These are phyloP conservation scores for Fusarium caatingaense DNA, from an alignment of 2,329 filamentous ascomycete species.

Conservation along the genomic window DNA sequence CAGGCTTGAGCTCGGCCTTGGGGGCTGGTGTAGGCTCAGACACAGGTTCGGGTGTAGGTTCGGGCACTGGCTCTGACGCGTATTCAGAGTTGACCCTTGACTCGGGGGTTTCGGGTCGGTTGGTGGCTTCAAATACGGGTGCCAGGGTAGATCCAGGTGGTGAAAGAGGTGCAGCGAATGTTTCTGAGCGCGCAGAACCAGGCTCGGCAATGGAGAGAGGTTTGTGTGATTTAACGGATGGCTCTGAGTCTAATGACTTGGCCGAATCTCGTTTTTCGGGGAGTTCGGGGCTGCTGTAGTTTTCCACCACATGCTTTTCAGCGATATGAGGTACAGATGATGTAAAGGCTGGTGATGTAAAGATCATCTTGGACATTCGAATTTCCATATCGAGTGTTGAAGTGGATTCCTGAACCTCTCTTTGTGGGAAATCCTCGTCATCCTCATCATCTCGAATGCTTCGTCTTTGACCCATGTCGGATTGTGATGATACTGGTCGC, in stretches of 20 bases:
- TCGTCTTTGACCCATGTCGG: conserved; percentile 46
- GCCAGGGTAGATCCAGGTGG: conserved; percentile 1
- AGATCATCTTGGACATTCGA: conserved; percentile 55
- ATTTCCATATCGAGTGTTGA: conserved; percentile 54
- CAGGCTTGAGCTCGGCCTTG: conserved; percentile 38
- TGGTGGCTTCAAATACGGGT: conserved; percentile 18
- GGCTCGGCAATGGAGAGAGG: conserved; percentile 27
- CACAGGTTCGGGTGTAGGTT: conserved; percentile 20
- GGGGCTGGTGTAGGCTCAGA: conserved; percentile 41
- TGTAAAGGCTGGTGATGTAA: conserved; percentile 54
- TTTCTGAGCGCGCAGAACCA: conserved; percentile 10
- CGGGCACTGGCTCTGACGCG: conserved; percentile 20
- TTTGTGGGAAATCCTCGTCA: conserved; percentile 37
- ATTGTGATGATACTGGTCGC: conserved; percentile 52
- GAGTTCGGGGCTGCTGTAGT: conserved; percentile 42
- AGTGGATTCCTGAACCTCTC: conserved; percentile 33
- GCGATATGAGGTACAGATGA: conserved; percentile 55
- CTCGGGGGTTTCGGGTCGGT: conserved; percentile 34
- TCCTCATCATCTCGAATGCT: conserved; percentile 24
- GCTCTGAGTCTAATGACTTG: conserved; percentile 58
- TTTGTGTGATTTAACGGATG: conserved; percentile 44
- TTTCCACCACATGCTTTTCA: conserved; percentile 43
- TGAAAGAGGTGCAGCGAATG: conserved; percentile 32
- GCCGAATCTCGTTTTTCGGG: conserved; percentile 63
- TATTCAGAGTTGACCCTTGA: conserved; percentile 17